Base-by-base conservation (phyloP, 1,284 basidiomycete species). In the Cystobasidium sp. region DNA sequence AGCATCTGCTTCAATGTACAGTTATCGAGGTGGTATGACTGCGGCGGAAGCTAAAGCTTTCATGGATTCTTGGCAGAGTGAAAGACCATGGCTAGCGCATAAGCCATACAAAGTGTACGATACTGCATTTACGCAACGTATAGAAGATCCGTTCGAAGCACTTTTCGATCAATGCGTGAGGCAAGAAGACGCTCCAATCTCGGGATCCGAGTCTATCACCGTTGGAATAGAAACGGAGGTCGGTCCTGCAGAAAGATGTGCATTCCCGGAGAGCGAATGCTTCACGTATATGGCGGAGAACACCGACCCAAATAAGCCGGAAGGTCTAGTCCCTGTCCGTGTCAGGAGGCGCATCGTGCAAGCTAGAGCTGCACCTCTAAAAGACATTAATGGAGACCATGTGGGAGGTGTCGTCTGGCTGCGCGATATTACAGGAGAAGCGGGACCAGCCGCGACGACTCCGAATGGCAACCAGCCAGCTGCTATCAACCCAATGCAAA, bases 81-180 rank as follows among this genome's bases (percentile, higher is more conserved):
- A 68, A 41, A n/a, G 67, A 18, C 67, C 67, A 22, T 68, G 68
- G 58, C 18, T 70, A 39, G 68, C 65, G 1, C 55, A 70, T 8
- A 78, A 78, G 64, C 77, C 76, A n/a, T 78, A 77, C 61, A 75
- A 72, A 59, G 74, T 78, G 7, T 79, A 66, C 56, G 78, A 79
- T 59, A 37, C 68, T 9, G 46, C 71, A 3, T 79, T 79, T 67
- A 70, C 71, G 18, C 74, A 75, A 61, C 69, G 78, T 46, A 73
- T 74, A 39, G 73, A 78, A 51, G 78, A 79, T 39, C 76, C 76
- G 0, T 75, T 79, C 64, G 78, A 78, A 46, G 61, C 75, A 10
- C 49, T 79, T 8, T 68, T 78, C 47, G 78, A 79, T 22, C 62
- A 76, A 52, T 55, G 51, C 22, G 75, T 76, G 3, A 74, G 78